Percentiles rank a stretch among this genome's conserved stretches.
phyloP scores from a whole-genome alignment of 176 grass and related monocot species.

The Oryza longistaminata region DNA sequence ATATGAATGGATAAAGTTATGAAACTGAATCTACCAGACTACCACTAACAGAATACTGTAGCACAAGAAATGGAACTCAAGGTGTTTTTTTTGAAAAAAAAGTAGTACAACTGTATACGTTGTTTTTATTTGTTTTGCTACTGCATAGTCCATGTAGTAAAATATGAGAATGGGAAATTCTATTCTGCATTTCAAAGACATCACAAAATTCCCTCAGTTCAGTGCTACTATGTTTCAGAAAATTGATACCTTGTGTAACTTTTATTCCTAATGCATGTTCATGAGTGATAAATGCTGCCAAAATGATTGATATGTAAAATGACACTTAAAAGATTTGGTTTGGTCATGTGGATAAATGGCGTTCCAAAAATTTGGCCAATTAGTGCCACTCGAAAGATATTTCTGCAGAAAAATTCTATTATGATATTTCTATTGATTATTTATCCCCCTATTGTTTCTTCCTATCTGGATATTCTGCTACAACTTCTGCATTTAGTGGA shows the following conservation, averaged over 20 bases:
- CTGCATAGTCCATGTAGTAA: background rate
- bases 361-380: background rate
- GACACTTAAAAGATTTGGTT: too few species aligned
- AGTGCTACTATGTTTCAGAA: background rate
- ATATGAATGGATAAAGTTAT: background rate
- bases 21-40: background rate
- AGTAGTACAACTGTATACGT: background rate
- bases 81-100: background rate
- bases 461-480: background rate
- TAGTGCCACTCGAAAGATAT: background rate
- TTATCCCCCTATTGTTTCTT: background rate
- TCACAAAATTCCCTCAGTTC: background rate
- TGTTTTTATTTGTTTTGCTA: constrained; percentile 1
- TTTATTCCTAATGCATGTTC: too few species aligned
- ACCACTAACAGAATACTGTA: background rate
- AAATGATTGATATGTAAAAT: background rate
- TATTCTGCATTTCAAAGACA: background rate
- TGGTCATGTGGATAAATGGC: background rate
- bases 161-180: background rate
- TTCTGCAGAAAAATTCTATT: background rate
- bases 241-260: background rate
- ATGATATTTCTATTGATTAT: background rate
- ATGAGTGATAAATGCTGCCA: background rate
- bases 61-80: background rate
- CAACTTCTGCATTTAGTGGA: background rate